Conservation (phyloP, 345 rosid genomes). For the Camelina hispida region DNA sequence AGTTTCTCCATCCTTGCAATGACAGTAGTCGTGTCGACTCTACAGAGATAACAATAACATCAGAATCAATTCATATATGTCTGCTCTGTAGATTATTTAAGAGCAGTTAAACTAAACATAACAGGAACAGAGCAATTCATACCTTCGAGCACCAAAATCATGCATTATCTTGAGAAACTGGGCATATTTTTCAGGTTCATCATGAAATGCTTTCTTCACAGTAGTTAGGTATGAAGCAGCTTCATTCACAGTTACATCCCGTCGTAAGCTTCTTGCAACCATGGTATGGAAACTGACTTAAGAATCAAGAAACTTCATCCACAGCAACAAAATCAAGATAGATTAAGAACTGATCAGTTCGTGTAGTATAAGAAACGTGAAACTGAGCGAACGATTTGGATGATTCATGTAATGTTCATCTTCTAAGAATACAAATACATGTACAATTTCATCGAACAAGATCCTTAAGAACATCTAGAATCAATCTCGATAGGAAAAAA, state of each 20-base stretch:
- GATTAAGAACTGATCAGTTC: too few relatives aligned
- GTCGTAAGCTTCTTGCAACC: background rate
- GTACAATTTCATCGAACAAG: too few relatives aligned
- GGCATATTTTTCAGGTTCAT: constrained; percentile 14
- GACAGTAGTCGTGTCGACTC: background rate
- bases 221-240: background rate
- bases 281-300: too few relatives aligned
- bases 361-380: too few relatives aligned
- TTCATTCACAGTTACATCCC: background rate
- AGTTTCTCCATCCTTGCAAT: constrained; percentile 8
- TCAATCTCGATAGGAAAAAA: too few relatives aligned
- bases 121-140: background rate
- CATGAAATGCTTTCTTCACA: constrained; percentile 10
- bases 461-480: too few relatives aligned
- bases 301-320: too few relatives aligned
- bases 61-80: constrained; percentile 9
- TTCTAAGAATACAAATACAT: too few relatives aligned
- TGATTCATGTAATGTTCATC: too few relatives aligned
- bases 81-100: background rate
- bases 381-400: too few relatives aligned
- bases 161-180: background rate
- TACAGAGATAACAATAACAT: background rate
- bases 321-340: too few relatives aligned
- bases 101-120: background rate
- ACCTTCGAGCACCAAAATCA: background rate